Conservation (phyloP, 768 basidiomycete genomes). For the Hysterangium stoloniferum region DNA sequence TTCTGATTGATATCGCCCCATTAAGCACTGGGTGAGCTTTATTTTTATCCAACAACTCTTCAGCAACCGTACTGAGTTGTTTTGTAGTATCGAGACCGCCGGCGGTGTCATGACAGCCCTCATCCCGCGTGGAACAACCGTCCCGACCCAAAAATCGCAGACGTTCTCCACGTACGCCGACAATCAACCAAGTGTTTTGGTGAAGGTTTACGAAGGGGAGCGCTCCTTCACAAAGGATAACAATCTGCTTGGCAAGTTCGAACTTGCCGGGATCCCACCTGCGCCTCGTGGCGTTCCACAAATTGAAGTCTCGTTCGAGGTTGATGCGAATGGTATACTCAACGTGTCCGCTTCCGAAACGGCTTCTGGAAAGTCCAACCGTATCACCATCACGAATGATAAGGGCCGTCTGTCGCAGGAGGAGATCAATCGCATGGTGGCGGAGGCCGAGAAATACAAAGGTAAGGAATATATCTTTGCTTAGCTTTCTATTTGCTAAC, state of each 20-base stretch:
- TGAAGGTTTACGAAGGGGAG: slow-evolving; percentile 46
- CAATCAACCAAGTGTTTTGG: slow-evolving; percentile 33
- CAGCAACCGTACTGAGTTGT: slow-evolving; percentile 41
- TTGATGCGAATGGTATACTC: slow-evolving; percentile 42
- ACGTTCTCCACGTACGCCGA: slow-evolving; percentile 25
- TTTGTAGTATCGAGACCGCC: slow-evolving; percentile 33
- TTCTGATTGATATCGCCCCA: slow-evolving; percentile 41
- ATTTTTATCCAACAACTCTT: slow-evolving; percentile 26
- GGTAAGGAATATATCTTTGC: too few relatives aligned
- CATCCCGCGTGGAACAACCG: slow-evolving; percentile 44
- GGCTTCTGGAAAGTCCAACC: slow-evolving; percentile 79
- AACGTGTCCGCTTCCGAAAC: slow-evolving; percentile 50
- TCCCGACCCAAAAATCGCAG: slow-evolving; percentile 46
- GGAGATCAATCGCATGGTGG: slow-evolving; percentile 94
- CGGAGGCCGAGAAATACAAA: slow-evolving; percentile 86
- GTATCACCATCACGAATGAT: slow-evolving; percentile 82
- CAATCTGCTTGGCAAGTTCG: slow-evolving; percentile 45
- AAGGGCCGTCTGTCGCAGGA: slow-evolving; percentile 86
- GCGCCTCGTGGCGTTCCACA: slow-evolving; percentile 43
- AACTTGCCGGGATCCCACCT: slow-evolving; percentile 39
- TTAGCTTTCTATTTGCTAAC: too few relatives aligned
- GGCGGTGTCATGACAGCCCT: slow-evolving; percentile 41
- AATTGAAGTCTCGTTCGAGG: slow-evolving; percentile 45
- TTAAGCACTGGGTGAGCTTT: slow-evolving; percentile 47
- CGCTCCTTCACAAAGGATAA: slow-evolving; percentile 45